A percentile compares a stretch with the other conserved stretches of the same genome.
phyloP scores from a whole-genome alignment of 257 asterid genomes.

The Parsonsia alboflavescens region DNA sequence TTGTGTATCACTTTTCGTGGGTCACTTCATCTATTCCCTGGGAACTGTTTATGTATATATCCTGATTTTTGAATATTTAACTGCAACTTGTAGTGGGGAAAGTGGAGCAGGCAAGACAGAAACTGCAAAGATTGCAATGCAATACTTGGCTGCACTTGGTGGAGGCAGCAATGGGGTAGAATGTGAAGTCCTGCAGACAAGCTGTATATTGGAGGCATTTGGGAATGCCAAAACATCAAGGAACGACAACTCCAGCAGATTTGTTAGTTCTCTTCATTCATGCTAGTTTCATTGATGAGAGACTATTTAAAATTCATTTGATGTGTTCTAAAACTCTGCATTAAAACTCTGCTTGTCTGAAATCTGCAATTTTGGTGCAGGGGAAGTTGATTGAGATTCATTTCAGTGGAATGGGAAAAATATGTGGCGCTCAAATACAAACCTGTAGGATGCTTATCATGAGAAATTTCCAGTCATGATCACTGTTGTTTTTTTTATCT shows the following conservation, averaged over 20 bases:
- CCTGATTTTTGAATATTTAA: constrained; percentile 10
- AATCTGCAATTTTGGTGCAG: constrained; percentile 31
- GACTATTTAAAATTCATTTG: neutral
- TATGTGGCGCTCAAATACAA: constrained; percentile 75
- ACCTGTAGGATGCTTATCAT: constrained; percentile 58
- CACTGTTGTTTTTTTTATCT: neutral
- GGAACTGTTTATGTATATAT: constrained; percentile 11
- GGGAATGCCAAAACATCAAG: constrained; percentile 91
- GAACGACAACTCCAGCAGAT: constrained; percentile 89
- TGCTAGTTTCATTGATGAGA: constrained; percentile 8
- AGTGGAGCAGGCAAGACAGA: constrained; percentile 99
- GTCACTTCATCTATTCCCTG: constrained; percentile 5
- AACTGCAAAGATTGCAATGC: constrained; percentile 79
- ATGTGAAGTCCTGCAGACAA: constrained; percentile 67
- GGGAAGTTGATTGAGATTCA: constrained; percentile 79
- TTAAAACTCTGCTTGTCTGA: neutral
- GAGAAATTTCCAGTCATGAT: constrained; percentile 13
- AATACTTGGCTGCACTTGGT: constrained; percentile 77
- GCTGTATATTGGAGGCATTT: constrained; percentile 82
- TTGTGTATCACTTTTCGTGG: constrained; percentile 6
- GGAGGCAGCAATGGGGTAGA: constrained; percentile 65
- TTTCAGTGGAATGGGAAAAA: constrained; percentile 61
- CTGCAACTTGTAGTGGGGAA: constrained; percentile 62
- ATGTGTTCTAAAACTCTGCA: neutral
- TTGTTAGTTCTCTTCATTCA: constrained; percentile 51